Base-by-base conservation (phyloP, 169 alveolate genomes). In the Eimeria mitis region DNA sequence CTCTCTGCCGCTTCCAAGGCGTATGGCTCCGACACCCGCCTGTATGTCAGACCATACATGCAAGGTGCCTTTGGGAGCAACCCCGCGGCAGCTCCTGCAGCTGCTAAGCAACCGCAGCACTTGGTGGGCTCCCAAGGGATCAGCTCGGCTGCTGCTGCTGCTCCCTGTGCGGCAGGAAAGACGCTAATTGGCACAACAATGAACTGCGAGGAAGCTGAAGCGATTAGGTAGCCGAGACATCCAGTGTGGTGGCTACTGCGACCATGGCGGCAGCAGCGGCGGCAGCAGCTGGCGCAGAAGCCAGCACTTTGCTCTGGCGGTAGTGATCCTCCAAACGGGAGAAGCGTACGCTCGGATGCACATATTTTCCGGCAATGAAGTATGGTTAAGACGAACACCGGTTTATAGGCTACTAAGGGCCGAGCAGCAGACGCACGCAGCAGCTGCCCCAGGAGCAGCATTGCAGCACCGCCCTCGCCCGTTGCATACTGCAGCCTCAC, bases 211-310 rank as follows among this genome's bases (percentile, higher is more conserved):
- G 92, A 87, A 87, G 92, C 92, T 87, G 92, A 87, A 87, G 92
- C 92, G 65, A 87, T 87, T 87, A 87, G 92, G 92, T 87, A 63
- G 92, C 92, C 92, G 92, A 87, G 92, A 87, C 92, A 87, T 87
- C 79, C 92, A 49, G 92, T 87, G 92, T 63, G 78, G 92, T 56
- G 81, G 92, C 92, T 87, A 87, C 92, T 61, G 92, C 92, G 59
- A 71, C 92, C 92, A 87, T 63, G 92, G 92, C 92, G 92, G 92
- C 92, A 87, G 92, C 92, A 87, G 92, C 92, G 81, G 92, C 92
- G 92, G 92, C 92, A 87, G 92, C 92, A 87, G 81, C 92, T 87
- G 90, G 73, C 90, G 90, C 90, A 83, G 90, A 83, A 83, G 90
- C 90, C 90, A 83, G 90, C 90, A 83, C 90, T 83, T 83, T 83